Evolutionary conservation across 1,284 basidiomycete species (phyloP).

Genomic region (Puccinia hordei): DNA sequence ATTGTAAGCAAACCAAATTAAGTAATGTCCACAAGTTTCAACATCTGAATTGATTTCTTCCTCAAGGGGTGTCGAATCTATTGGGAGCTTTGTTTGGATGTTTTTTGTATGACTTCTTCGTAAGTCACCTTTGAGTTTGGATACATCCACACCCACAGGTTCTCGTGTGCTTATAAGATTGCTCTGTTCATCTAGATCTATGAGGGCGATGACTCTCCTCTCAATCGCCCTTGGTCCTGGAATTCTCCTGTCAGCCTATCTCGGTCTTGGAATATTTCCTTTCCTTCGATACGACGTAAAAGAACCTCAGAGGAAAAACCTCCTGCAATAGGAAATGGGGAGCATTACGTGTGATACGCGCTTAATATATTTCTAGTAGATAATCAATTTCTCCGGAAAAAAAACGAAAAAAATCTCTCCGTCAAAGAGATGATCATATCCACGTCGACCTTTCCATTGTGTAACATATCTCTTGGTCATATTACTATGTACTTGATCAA

Average conservation of each 20-base stretch:
- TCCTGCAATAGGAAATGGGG: not conserved
- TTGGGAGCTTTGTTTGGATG: conserved; percentile 32
- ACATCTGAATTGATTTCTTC: not conserved
- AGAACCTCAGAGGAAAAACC: not conserved
- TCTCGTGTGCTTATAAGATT: not conserved
- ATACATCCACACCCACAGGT: not conserved
- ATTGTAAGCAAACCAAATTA: conserved; percentile 15
- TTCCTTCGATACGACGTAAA: not conserved
- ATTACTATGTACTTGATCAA: not conserved
- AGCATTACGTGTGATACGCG: conserved; percentile 11
- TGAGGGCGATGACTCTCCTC: conserved; percentile 13
- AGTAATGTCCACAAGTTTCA: not conserved
- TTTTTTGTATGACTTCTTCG: conserved; percentile 40
- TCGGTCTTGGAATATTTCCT: not conserved
- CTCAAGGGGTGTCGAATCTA: conserved; percentile 29
- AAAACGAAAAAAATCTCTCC: not conserved
- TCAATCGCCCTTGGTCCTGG: conserved; percentile 12
- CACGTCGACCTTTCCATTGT: not conserved
- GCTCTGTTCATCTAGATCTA: not conserved
- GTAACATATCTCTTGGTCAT: not conserved
- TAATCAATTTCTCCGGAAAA: not conserved
- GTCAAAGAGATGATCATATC: not conserved
- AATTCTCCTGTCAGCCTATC: not conserved
- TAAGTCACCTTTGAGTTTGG: not conserved
- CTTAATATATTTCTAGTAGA: too few species aligned